These are phyloP conservation scores for Stylosanthes scabra DNA, from an alignment of 331 rosid genomes.

Conservation along the genomic window DNA sequence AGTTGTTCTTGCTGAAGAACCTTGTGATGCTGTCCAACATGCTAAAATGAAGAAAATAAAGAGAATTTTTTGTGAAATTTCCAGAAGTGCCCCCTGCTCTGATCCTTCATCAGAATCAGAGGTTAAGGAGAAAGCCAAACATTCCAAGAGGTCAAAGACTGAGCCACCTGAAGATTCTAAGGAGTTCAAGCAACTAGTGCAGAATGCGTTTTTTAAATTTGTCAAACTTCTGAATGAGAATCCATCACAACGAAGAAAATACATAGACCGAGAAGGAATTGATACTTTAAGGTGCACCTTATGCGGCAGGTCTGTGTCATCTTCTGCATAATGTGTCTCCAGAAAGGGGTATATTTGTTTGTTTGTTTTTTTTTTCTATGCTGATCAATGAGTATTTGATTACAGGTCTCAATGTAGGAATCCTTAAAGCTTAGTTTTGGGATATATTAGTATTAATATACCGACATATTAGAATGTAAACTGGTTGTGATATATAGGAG, in stretches of 20 bases:
- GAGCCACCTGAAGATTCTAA: slow-evolving; percentile 45
- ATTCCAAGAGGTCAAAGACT: slow-evolving; percentile 32
- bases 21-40: not conserved
- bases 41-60: not conserved
- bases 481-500: not conserved
- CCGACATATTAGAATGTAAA: not conserved
- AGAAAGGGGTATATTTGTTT: not conserved
- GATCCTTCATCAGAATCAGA: slow-evolving; percentile 16
- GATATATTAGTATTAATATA: not conserved
- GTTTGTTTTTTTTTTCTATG: not conserved
- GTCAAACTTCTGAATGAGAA: slow-evolving; percentile 44
- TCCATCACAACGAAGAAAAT: slow-evolving; percentile 34
- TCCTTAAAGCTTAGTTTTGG: not conserved
- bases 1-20: not conserved
- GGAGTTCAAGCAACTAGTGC: slow-evolving; percentile 44
- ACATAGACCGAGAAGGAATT: slow-evolving; percentile 29
- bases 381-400: not conserved
- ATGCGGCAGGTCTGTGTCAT: slow-evolving; percentile 56
- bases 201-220: slow-evolving; percentile 47
- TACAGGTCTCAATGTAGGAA: not conserved
- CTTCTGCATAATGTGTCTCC: slow-evolving; percentile 20
- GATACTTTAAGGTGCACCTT: slow-evolving; percentile 44
- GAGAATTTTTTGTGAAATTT: not conserved
- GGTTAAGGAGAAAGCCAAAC: slow-evolving; percentile 25
- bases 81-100: slow-evolving; percentile 26